These are phyloP conservation scores for Populus hybrid DNA, from an alignment of 441 rosid genomes.

Conservation along the genomic window DNA sequence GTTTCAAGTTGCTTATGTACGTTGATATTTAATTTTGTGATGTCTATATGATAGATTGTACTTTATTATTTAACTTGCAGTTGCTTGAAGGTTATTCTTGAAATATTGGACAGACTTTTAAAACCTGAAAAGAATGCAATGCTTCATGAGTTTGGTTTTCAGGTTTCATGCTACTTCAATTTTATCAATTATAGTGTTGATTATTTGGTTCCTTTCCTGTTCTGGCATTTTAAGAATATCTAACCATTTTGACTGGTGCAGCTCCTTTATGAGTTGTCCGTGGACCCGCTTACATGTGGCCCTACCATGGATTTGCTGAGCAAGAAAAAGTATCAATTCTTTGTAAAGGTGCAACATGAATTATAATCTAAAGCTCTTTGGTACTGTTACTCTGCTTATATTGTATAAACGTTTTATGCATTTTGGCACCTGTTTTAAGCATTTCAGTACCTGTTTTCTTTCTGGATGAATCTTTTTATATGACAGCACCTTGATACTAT, in stretches of 20 bases:
- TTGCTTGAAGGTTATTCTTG: conserved; percentile 95
- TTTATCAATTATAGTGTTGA: conserved; percentile 1
- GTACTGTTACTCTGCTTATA: conserved; percentile 4
- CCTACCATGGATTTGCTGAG: conserved; percentile 91
- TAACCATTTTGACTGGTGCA: conserved; percentile 34
- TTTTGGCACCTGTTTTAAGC: background rate
- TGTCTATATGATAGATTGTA: conserved; percentile 9
- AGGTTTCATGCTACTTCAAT: conserved; percentile 49
- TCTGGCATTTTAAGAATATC: conserved; percentile 5
- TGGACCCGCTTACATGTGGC: conserved; percentile 82
- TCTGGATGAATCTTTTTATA: conserved; percentile 2
- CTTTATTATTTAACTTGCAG: conserved; percentile 40
- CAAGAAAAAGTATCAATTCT: conserved; percentile 79
- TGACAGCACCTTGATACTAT: conserved; percentile 83
- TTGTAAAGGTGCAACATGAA: conserved; percentile 53
- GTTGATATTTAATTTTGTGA: background rate
- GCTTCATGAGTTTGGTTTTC: conserved; percentile 92
- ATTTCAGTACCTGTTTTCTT: conserved; percentile 11
- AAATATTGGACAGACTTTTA: conserved; percentile 72
- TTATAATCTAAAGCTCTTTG: conserved; percentile 9
- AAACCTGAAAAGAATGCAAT: conserved; percentile 79
- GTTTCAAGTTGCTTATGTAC: conserved; percentile 2
- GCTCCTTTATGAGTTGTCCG: conserved; percentile 84
- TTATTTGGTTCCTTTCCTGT: conserved; percentile 5
- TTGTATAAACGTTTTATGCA: conserved; percentile 7